Evolutionary conservation across 805 yeast species (phyloP).

Genomic region (Suhomyces faveliae): DNA sequence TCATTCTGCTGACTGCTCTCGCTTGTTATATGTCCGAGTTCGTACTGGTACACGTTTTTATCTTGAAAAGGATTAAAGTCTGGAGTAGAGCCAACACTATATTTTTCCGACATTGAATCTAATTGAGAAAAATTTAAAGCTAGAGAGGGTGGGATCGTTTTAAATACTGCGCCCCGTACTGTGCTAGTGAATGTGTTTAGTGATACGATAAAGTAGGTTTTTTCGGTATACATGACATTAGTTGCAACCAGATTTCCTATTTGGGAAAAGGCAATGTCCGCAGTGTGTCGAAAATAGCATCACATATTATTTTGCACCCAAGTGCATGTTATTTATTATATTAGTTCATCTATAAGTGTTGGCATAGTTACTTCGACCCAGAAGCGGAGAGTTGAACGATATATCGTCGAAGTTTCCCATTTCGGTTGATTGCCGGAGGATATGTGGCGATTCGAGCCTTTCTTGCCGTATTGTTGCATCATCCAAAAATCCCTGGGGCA

Average conservation of each 20-base stretch:
- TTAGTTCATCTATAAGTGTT: not conserved
- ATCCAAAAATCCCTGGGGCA: not conserved
- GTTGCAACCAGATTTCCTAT: constrained; percentile 8
- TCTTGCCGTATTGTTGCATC: not conserved
- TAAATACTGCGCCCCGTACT: not conserved
- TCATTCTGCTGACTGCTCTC: not conserved
- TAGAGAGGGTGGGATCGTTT: not conserved
- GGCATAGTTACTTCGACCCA: not conserved
- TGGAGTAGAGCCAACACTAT: not conserved
- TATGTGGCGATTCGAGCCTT: not conserved
- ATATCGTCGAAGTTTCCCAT: not conserved
- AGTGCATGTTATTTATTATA: not conserved
- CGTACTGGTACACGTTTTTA: not conserved
- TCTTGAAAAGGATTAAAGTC: not conserved
- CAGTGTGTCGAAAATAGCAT: constrained; percentile 4
- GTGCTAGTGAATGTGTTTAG: not conserved
- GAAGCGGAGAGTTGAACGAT: not conserved
- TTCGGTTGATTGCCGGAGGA: not conserved
- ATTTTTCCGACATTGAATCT: not conserved
- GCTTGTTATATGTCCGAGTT: not conserved
- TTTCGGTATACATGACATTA: not conserved
- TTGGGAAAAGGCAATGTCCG: constrained; percentile 9
- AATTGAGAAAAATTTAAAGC: not conserved
- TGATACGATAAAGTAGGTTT: not conserved
- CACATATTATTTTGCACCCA: constrained; percentile 5